Evolutionary conservation across 176 grass and related monocot genomes (phyloP).

Genomic region (bread wheat (Triticum aestivum)): DNA sequence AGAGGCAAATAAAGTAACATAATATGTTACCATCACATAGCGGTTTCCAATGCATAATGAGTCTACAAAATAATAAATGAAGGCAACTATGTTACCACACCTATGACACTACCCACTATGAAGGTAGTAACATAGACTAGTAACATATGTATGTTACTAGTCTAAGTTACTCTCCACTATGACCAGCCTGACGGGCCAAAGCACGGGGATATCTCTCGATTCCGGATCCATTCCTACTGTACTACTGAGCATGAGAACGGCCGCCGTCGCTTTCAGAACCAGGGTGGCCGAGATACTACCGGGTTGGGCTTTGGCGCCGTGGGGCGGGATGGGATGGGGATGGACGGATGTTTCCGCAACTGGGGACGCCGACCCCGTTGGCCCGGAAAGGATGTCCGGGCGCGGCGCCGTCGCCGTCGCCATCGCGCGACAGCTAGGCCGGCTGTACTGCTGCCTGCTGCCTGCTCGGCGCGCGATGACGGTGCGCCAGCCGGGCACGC

Average conservation of each 20-base stretch:
- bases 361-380: conserved; percentile 36
- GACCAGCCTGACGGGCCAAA: background rate
- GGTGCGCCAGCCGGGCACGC: background rate
- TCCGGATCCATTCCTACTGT: no score
- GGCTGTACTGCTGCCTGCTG: conserved; percentile 16
- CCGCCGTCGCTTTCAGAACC: conserved; percentile 31
- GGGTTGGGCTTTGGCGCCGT: background rate
- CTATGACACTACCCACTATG: no score
- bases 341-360: conserved; percentile 32
- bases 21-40: no score
- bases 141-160: no score
- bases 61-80: no score
- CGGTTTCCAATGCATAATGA: no score
- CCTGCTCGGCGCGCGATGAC: conserved; percentile 12
- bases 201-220: background rate
- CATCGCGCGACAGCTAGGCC: conserved; percentile 31
- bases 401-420: background rate
- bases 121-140: no score
- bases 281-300: conserved; percentile 5
- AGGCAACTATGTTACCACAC: no score
- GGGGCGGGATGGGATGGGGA: background rate
- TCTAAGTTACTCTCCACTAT: no score
- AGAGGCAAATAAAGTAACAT: no score
- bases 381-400: conserved; percentile 22
- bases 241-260: no score